phyloP scores from a whole-genome alignment of 768 basidiomycete species.

The Phaffia tasmanica region DNA sequence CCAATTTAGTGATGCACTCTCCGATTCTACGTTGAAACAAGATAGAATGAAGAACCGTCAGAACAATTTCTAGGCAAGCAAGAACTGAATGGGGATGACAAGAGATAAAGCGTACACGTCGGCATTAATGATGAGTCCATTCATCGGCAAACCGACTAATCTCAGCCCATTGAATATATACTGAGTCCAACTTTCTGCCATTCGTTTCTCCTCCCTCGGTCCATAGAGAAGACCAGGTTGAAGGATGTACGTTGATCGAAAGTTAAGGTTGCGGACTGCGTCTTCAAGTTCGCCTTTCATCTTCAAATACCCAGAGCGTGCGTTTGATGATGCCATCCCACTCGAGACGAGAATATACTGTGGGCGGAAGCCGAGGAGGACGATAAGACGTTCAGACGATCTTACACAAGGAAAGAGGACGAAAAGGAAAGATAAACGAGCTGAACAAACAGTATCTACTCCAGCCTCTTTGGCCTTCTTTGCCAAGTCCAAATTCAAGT shows the following conservation, averaged over 20 bases:
- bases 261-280: conserved; percentile 30
- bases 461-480: conserved; percentile 34
- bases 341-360: conserved; percentile 36
- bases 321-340: conserved; percentile 26
- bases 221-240: conserved; percentile 34
- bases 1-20: no score
- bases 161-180: conserved; percentile 29
- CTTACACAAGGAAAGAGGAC: not conserved
- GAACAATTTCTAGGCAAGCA: no score
- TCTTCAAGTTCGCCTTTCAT: conserved; percentile 37
- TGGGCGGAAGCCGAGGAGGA: not conserved
- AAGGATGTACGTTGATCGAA: conserved; percentile 32
- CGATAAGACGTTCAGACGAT: not conserved
- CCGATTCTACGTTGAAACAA: no score
- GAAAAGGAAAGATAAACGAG: no score
- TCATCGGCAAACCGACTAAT: conserved; percentile 27
- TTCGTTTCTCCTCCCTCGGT: conserved; percentile 27
- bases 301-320: conserved; percentile 28
- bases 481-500: conserved; percentile 33
- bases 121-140: conserved; percentile 27
- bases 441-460: conserved; percentile 30
- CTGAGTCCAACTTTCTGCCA: conserved; percentile 27
- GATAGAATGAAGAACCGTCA: no score
- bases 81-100: not conserved
- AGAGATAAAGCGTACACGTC: conserved; percentile 29